Conservation (phyloP, 148 eudicot genomes). For the Camellia lanceoleosa region DNA sequence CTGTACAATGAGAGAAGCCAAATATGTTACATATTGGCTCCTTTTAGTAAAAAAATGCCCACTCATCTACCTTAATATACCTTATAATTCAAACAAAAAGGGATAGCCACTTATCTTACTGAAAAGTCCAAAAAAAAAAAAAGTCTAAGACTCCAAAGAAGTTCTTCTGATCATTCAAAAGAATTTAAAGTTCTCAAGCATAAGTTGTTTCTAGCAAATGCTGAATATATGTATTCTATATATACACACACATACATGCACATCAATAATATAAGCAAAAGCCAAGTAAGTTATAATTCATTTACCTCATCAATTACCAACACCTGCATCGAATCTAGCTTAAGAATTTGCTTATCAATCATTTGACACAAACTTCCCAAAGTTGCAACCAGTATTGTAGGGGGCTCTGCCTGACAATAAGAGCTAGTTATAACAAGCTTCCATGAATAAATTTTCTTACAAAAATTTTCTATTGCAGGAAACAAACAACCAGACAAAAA, state of each 20-base stretch:
- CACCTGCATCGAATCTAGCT: constrained; percentile 65
- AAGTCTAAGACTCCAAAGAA: too few relatives aligned
- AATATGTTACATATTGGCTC: not conserved
- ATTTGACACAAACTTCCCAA: too few relatives aligned
- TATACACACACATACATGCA: not conserved
- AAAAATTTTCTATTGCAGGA: not conserved
- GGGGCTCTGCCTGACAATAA: constrained; percentile 80
- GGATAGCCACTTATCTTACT: not conserved
- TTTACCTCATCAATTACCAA: constrained; percentile 91
- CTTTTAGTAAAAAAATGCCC: not conserved
- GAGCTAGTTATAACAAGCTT: not conserved
- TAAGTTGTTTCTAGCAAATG: not conserved
- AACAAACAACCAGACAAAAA: constrained; percentile 4
- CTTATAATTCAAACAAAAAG: not conserved
- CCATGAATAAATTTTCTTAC: constrained; percentile 1
- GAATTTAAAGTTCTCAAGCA: not conserved
- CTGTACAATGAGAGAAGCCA: not conserved
- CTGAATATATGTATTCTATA: not conserved
- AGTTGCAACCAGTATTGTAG: constrained; percentile 25
- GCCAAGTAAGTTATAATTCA: not conserved
- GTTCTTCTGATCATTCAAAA: not conserved
- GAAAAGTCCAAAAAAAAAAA: too few relatives aligned
- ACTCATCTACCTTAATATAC: not conserved
- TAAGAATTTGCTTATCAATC: constrained; percentile 17
- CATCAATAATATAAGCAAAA: not conserved